Conservation (phyloP, 352 stramenopile genomes). For the Phytophthora sansomeana region DNA sequence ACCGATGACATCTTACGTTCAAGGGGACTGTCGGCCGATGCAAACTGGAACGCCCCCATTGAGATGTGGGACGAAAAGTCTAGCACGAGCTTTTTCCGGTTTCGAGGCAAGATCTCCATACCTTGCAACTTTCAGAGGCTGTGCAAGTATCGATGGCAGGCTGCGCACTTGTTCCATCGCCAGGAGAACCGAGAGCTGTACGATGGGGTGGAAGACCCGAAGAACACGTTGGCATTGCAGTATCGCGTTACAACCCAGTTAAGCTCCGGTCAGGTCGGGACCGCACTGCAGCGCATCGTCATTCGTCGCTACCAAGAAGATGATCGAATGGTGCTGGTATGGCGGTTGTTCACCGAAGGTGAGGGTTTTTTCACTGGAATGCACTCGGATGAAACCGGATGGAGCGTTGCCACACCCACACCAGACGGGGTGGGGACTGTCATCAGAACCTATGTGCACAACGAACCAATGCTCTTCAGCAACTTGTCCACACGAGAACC, state of each 20-base stretch:
- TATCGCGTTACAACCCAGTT: slow-evolving; percentile 11
- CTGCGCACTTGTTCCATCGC: slow-evolving; percentile 1
- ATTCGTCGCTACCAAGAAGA: slow-evolving; percentile 13
- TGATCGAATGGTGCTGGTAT: slow-evolving; percentile 13
- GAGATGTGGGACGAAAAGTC: slow-evolving; percentile 17
- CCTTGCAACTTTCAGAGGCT: slow-evolving; percentile 12
- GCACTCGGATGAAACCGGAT: slow-evolving; percentile 29
- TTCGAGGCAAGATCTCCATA: slow-evolving; percentile 12
- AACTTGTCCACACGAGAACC: not conserved
- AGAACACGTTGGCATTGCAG: slow-evolving; percentile 15
- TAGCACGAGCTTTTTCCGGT: slow-evolving; percentile 19
- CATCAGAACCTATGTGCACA: slow-evolving; percentile 15
- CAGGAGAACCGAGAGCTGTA: slow-evolving; percentile 13
- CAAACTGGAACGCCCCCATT: slow-evolving; percentile 1
- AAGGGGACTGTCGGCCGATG: not conserved
- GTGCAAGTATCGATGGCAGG: slow-evolving; percentile 16
- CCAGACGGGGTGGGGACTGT: slow-evolving; percentile 1
- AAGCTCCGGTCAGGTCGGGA: slow-evolving; percentile 3
- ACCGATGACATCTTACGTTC: slow-evolving; percentile 15
- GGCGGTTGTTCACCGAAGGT: slow-evolving; percentile 21
- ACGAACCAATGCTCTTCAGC: slow-evolving; percentile 22
- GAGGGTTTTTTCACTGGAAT: slow-evolving; percentile 25
- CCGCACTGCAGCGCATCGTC: slow-evolving; percentile 13
- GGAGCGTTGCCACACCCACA: slow-evolving; percentile 16
- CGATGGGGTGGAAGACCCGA: slow-evolving; percentile 5